These are phyloP conservation scores for Blumeria graminis DNA, from an alignment of 2,329 filamentous ascomycete genomes.

Conservation along the genomic window DNA sequence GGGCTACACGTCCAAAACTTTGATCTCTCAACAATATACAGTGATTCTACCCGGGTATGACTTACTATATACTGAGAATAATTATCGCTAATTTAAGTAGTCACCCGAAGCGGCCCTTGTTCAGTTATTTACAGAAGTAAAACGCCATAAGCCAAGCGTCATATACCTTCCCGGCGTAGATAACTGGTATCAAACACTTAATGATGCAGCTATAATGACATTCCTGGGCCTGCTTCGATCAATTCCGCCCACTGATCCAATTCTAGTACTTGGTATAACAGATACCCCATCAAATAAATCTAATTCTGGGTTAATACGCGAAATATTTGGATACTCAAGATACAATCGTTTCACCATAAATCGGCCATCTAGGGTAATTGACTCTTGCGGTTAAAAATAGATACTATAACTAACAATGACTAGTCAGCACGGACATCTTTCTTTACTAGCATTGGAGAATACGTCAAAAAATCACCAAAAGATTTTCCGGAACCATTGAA, in stretches of 20 bases:
- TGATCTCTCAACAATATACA: constrained; percentile 67
- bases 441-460: constrained; percentile 49
- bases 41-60: constrained; percentile 52
- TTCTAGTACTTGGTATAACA: constrained; percentile 67
- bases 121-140: constrained; percentile 73
- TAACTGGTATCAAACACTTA: constrained; percentile 46
- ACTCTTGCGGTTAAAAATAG: not conserved
- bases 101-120: constrained; percentile 59
- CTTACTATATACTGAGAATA: not conserved
- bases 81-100: constrained; percentile 5
- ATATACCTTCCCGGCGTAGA: constrained; percentile 86
- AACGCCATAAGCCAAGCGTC: constrained; percentile 82
- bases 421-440: constrained; percentile 47
- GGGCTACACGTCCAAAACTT: constrained; percentile 87
- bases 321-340: constrained; percentile 67
- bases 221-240: constrained; percentile 64
- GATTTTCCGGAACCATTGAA: constrained; percentile 75
- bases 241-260: constrained; percentile 71
- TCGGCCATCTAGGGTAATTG: constrained; percentile 36
- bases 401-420: not conserved
- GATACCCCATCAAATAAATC: constrained; percentile 42
- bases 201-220: constrained; percentile 46
- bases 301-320: constrained; percentile 37
- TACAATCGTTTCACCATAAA: constrained; percentile 51
- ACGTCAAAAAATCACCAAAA: constrained; percentile 53